These are phyloP conservation scores for Quaeritorhiza haematococci DNA, from an alignment of 371 early-diverging fungal species.

Conservation along the genomic window DNA sequence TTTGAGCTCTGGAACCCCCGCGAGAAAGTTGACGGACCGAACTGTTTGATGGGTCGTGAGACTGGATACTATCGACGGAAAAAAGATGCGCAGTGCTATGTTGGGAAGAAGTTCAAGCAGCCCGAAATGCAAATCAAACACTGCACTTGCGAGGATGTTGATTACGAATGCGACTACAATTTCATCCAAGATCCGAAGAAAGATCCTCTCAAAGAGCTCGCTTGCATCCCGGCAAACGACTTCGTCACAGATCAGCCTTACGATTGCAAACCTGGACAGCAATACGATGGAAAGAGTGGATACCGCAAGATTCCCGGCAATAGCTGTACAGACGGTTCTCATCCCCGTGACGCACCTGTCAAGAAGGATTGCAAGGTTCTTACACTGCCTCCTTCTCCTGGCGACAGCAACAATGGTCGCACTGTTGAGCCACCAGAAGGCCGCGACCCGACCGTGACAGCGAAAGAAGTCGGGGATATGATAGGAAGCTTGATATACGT, in stretches of 20 bases:
- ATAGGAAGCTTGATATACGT: no score
- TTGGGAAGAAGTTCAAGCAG: conserved; percentile 63
- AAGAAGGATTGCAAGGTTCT: no score
- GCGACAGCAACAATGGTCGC: no score
- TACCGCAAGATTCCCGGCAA: conserved; percentile 83
- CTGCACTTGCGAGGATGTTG: conserved; percentile 76
- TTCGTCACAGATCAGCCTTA: conserved; percentile 29
- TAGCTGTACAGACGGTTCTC: no score
- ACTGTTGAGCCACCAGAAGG: no score
- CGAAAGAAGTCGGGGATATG: no score
- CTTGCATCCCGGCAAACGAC: no score
- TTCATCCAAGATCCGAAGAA: no score
- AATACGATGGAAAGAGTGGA: conserved; percentile 76
- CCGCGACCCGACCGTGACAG: no score
- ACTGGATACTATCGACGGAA: conserved; percentile 69
- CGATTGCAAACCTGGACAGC: conserved; percentile 45
- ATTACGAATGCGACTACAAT: conserved; percentile 91
- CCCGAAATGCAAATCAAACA: conserved; percentile 45
- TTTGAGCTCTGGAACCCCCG: conserved; percentile 74
- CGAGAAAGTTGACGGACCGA: conserved; percentile 45
- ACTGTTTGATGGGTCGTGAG: conserved; percentile 83
- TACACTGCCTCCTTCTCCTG: no score
- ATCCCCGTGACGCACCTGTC: no score
- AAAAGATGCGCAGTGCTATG: conserved; percentile 68
- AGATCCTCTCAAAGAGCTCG: no score